Base-by-base conservation (phyloP, 306 rosid genomes). In the Ceratonia siliqua region DNA sequence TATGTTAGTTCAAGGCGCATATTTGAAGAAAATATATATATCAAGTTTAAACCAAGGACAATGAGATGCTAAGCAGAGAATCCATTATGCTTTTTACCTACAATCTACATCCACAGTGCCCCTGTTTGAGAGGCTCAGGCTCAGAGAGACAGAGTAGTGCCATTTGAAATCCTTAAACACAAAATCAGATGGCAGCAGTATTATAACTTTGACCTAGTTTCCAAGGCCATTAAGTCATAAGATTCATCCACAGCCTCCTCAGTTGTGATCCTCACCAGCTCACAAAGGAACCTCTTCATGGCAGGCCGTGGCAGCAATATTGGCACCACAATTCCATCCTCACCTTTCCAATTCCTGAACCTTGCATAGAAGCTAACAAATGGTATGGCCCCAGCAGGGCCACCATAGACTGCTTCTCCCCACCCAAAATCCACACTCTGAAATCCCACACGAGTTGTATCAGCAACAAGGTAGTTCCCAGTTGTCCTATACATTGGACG, bases 281-380 rank as follows among this genome's bases (percentile, higher is more conserved):
- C 33, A 52, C 17, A 62, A 38, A 39, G 42, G 57, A 70, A 71
- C 41, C 13, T 78, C 2, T 53, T 41, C 66, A 70, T 78, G 21
- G 21, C 77, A 62, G 1, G 35, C 8, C 17, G 41, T 21, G 67
- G 73, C 78, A 62, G 68, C 74, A 72, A 14, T 2, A 32, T 71
- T 8, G 82, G 82, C 32, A 63, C 68, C 68, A 71, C 59, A 62
- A 64, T 22, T 3, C 59, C 68, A 9, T 72, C 72, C 18, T 71
- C 68, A 5, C 78, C 82, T 6, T 63, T 42, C 45, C 10, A 8
- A 3, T 52, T 71, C 38, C 5, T 71, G 5, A 71, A 62, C 22
- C 33, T 5, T 12, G 41, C 73, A 52, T 13, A 42, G 48, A 25
- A 70, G 49, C 72, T 70, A 13, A 78, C 58, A 70, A 13, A 38